Evolutionary conservation across 73 alveolate species (phyloP).

Genomic region (Breviolum minutum): DNA sequence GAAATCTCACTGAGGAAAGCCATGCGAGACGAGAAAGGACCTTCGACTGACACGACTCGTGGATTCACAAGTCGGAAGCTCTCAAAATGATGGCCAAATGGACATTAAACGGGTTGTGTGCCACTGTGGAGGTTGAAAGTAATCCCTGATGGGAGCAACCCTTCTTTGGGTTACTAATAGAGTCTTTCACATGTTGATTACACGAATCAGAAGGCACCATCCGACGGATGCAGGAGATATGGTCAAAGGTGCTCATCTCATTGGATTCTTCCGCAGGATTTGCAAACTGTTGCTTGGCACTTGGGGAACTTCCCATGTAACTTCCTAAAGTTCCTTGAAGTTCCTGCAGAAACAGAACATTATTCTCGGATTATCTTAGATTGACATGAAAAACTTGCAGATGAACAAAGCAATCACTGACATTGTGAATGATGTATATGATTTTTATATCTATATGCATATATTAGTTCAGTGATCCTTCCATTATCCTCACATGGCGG

Average conservation of each 20-base stretch:
- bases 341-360: background rate
- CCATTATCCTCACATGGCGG: background rate
- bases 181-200: too few relatives aligned
- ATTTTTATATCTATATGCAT: too few relatives aligned
- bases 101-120: too few relatives aligned
- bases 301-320: background rate
- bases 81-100: too few relatives aligned
- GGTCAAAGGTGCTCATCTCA: slow-evolving; percentile 83
- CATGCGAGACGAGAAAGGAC: slow-evolving; percentile 91
- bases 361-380: background rate
- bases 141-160: too few relatives aligned
- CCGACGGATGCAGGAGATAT: slow-evolving; percentile 33
- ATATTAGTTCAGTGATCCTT: too few relatives aligned
- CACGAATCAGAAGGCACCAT: too few relatives aligned
- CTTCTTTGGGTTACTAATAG: too few relatives aligned
- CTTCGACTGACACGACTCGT: background rate
- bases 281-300: slow-evolving; percentile 52
- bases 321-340: background rate
- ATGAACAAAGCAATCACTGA: background rate
- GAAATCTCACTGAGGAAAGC: slow-evolving; percentile 53
- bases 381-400: background rate
- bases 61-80: too few relatives aligned
- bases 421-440: too few relatives aligned
- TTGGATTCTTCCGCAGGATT: slow-evolving; percentile 92
- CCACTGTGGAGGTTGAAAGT: too few relatives aligned